These are phyloP conservation scores for Phytophthora lateralis DNA, from an alignment of 352 stramenopile species.

Conservation along the genomic window DNA sequence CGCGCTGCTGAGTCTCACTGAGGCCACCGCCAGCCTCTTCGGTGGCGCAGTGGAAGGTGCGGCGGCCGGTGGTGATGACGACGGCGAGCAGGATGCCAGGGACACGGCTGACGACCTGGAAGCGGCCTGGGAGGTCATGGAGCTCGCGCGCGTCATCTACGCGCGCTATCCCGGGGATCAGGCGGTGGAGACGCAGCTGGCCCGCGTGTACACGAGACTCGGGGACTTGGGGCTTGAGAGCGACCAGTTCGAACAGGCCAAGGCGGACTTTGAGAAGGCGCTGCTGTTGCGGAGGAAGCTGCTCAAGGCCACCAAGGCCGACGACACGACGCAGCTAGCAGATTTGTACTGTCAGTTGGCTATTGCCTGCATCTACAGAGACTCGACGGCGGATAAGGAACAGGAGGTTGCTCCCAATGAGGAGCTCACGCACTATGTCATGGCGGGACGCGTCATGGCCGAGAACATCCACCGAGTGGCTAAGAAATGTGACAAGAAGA, in stretches of 20 bases:
- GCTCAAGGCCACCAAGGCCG: conserved; percentile 59
- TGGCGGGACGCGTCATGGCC: conserved; percentile 79
- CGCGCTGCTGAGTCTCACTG: conserved; percentile 71
- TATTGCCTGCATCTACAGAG: conserved; percentile 87
- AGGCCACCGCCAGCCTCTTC: conserved; percentile 69
- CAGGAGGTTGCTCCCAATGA: conserved; percentile 39
- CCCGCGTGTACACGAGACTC: conserved; percentile 79
- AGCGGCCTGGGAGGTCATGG: conserved; percentile 87
- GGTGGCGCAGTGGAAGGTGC: conserved; percentile 43
- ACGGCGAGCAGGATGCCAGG: conserved; percentile 64
- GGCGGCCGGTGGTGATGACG: conserved; percentile 13
- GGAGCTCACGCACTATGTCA: conserved; percentile 83
- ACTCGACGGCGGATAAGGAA: conserved; percentile 38
- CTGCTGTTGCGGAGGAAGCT: conserved; percentile 76
- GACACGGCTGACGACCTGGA: conserved; percentile 76
- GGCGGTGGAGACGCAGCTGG: conserved; percentile 78
- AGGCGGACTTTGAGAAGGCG: conserved; percentile 80
- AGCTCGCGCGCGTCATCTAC: conserved; percentile 85
- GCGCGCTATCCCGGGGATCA: conserved; percentile 69
- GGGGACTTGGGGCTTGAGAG: conserved; percentile 84
- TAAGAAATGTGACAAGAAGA: conserved; percentile 36
- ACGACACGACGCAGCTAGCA: conserved; percentile 79
- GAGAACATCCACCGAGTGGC: conserved; percentile 79
- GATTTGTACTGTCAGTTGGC: conserved; percentile 86
- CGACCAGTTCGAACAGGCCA: conserved; percentile 79